Conservation (phyloP, 2,329 filamentous ascomycete genomes). For the Amauroascus niger region DNA sequence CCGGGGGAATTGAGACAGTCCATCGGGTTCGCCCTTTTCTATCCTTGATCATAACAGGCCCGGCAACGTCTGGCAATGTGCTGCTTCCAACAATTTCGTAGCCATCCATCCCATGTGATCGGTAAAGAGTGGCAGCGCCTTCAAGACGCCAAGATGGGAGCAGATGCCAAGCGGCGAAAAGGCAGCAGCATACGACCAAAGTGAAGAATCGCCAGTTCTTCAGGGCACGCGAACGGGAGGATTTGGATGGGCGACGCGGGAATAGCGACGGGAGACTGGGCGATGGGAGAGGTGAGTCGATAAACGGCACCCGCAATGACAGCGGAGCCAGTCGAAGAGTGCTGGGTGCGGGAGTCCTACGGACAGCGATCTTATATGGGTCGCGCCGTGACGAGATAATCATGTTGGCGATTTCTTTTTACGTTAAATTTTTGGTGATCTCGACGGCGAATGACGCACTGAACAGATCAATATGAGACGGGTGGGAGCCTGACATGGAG, state of each 20-base stretch:
- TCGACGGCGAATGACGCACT: not conserved
- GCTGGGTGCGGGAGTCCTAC: slow-evolving; percentile 16
- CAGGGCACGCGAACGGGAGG: slow-evolving; percentile 48
- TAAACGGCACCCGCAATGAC: slow-evolving; percentile 52
- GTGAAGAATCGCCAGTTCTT: slow-evolving; percentile 49
- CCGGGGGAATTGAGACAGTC: slow-evolving; percentile 69
- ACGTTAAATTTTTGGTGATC: not conserved
- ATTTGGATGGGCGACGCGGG: slow-evolving; percentile 55
- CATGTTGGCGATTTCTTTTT: slow-evolving; percentile 20
- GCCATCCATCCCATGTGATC: slow-evolving; percentile 25
- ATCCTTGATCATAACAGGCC: slow-evolving; percentile 61
- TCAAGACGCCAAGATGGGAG: not conserved
- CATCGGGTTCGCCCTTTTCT: slow-evolving; percentile 56
- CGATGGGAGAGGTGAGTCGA: slow-evolving; percentile 60
- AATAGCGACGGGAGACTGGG: slow-evolving; percentile 60
- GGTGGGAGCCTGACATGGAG: not conserved
- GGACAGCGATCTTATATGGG: slow-evolving; percentile 23
- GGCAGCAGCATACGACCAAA: slow-evolving; percentile 40
- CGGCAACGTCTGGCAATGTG: slow-evolving; percentile 59
- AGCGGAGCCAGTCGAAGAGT: slow-evolving; percentile 15
- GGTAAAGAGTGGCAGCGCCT: not conserved
- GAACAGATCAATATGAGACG: not conserved
- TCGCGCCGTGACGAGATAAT: slow-evolving; percentile 27
- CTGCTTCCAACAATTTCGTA: slow-evolving; percentile 45
- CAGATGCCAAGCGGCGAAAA: not conserved